phyloP scores from a whole-genome alignment of 129 eudicot genomes.

The Saussurea involucrata region DNA sequence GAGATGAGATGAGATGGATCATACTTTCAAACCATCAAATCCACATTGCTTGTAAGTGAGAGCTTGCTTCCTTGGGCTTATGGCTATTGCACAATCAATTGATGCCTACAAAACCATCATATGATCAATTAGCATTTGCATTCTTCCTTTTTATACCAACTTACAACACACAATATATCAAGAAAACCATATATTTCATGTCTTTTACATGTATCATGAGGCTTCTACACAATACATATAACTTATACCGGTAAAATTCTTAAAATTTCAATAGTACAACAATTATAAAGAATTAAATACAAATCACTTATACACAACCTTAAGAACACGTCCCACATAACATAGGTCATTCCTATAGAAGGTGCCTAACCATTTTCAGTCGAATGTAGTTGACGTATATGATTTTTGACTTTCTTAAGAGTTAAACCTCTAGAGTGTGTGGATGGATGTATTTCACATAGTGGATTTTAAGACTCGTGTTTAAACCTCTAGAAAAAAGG shows the following conservation, averaged over 20 bases:
- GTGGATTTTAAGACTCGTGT: too few relatives aligned
- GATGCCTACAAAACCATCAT: slow-evolving; percentile 51
- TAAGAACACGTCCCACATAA: not conserved
- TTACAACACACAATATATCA: not conserved
- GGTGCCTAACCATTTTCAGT: too few relatives aligned
- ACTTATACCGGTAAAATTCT: not conserved
- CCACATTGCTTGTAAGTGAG: slow-evolving; percentile 82
- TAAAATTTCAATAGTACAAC: not conserved
- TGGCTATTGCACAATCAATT: slow-evolving; percentile 73
- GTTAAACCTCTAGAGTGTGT: not conserved
- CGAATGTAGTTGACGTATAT: not conserved
- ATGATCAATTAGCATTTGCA: not conserved
- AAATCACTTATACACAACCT: not conserved
- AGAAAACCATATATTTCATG: not conserved
- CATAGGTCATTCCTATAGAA: not conserved
- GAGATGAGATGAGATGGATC: slow-evolving; percentile 8
- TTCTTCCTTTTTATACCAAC: not conserved
- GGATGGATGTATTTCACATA: too few relatives aligned
- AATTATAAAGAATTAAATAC: too few relatives aligned
- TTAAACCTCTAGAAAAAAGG: too few relatives aligned
- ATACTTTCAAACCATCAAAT: slow-evolving; percentile 81
- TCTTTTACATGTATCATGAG: too few relatives aligned
- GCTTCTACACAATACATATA: not conserved
- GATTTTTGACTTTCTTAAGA: not conserved
- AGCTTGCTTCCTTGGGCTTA: slow-evolving; percentile 84